Base-by-base conservation (phyloP, 306 rosid genomes). In the Castanea sativa region DNA sequence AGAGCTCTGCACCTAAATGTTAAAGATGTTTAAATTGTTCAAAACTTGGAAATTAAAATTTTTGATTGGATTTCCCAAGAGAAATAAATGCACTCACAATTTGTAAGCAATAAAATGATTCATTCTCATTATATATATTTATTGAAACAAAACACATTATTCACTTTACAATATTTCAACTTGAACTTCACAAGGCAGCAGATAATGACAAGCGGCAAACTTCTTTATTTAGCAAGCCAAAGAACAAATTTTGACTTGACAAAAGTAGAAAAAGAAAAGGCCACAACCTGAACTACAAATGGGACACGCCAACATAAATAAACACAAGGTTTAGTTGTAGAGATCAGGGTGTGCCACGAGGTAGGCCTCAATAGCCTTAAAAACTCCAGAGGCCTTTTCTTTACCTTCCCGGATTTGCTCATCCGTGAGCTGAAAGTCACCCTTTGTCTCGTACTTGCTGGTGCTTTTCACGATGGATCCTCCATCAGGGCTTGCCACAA, bases 391-490 rank as follows among this genome's bases (percentile, higher is more conserved):
- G n/a, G 25, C 2, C 60, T 27, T 76, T 49, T 25, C 72, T 25
- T 76, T 45, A 25, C 43, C 79, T 15, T 4, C 11, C 45, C 27
- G 45, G 41, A 25, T 16, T 1, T 11, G 38, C 27, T 76, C 79
- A 27, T 61, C 73, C 4, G 27, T 30, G n/a, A 61, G 9, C 49
- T 76, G 10, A 27, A 6, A 1, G 16, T 64, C 49, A 6, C 72
- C 79, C 20, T 76, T 76, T 55, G 86, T 79, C 61, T 76, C 19
- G 69, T 59, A 80, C n/a, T 49, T 55, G 33, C 76, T 71, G 0
- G 16, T 14, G 33, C 52, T 55, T 67, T 83, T 86, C 1, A 30
- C 56, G 2, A 80, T 35, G 51, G 85, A 80, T 11, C 89, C 89
- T 67, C 89, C 87, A 1, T 49, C 52, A 5, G 86, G 73, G 0